A percentile compares a stretch with the other conserved stretches of the same genome.
These are phyloP conservation scores for Blastomyces parvus DNA, from an alignment of 2,329 filamentous ascomycete species.

Conservation along the genomic window DNA sequence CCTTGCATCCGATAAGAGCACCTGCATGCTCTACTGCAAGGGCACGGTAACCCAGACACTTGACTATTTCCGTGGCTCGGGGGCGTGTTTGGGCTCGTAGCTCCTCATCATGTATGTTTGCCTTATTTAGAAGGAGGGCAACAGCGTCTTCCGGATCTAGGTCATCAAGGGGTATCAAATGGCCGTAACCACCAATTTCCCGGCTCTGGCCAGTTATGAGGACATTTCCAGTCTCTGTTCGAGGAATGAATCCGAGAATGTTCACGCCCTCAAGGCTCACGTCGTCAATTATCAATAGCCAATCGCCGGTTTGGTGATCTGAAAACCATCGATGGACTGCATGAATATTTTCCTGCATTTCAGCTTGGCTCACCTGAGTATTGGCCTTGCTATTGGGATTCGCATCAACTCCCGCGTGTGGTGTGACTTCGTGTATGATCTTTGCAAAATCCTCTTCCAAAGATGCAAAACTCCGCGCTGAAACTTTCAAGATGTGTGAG, in stretches of 20 bases:
- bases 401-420: background rate
- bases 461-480: background rate
- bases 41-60: background rate
- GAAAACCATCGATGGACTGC: background rate
- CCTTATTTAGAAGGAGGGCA: background rate
- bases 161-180: background rate
- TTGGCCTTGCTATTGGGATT: background rate
- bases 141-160: background rate
- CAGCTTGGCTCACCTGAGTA: background rate
- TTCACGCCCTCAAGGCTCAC: background rate
- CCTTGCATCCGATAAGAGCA: slow-evolving; percentile 1
- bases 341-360: background rate
- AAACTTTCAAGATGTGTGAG: background rate
- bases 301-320: background rate
- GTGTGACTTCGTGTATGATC: background rate
- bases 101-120: background rate
- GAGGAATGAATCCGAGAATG: background rate
- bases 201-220: background rate
- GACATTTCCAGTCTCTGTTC: background rate
- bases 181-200: background rate
- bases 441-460: background rate
- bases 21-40: background rate
- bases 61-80: background rate
- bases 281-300: background rate
- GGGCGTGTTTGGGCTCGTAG: background rate